phyloP scores from a whole-genome alignment of 116 monocot genomes.

The Phalaenopsis hybrid region DNA sequence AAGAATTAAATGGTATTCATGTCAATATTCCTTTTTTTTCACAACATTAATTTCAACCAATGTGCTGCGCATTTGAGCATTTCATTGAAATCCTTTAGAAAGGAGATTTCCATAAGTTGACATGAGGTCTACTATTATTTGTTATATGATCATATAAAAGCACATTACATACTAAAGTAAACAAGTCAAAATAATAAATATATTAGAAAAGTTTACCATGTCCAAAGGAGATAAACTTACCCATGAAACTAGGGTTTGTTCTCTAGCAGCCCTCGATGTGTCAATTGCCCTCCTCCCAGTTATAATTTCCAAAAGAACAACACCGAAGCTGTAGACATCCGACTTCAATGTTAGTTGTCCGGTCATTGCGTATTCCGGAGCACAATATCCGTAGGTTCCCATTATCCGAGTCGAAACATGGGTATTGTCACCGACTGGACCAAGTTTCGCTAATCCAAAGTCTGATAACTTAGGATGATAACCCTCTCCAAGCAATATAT shows the following conservation, averaged over 20 bases:
- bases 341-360: conserved; percentile 71
- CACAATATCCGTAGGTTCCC: too few relatives aligned
- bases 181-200: background rate
- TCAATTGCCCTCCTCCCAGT: conserved; percentile 71
- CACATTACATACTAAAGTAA: background rate
- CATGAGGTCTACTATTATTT: too few relatives aligned
- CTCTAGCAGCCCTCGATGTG: conserved; percentile 30
- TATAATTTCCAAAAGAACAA: conserved; percentile 65
- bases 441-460: too few relatives aligned
- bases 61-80: too few relatives aligned
- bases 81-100: too few relatives aligned
- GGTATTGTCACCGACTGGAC: too few relatives aligned
- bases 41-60: too few relatives aligned
- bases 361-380: conserved; percentile 13
- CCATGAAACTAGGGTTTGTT: conserved; percentile 72
- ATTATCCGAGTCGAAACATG: too few relatives aligned
- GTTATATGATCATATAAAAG: too few relatives aligned
- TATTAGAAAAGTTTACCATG: background rate
- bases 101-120: too few relatives aligned
- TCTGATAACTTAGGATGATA: conserved; percentile 18
- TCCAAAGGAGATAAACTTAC: conserved; percentile 17
- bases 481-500: conserved; percentile 60
- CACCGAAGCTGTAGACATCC: conserved; percentile 80
- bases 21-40: too few relatives aligned
- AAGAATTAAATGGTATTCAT: too few relatives aligned